phyloP scores from a whole-genome alignment of 805 yeast species.

The Ogataea pignaliae region DNA sequence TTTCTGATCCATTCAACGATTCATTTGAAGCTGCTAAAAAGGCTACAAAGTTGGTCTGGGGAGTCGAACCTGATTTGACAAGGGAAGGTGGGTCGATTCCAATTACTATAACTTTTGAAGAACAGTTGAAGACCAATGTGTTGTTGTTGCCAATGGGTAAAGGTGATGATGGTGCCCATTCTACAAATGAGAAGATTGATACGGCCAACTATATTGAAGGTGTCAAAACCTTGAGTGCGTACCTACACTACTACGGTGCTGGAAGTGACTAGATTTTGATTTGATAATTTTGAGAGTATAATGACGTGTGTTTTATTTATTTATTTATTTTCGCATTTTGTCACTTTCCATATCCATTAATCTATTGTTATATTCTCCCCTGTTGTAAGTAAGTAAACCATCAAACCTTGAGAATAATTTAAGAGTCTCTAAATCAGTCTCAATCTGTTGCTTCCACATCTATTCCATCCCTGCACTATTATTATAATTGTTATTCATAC shows the following conservation, averaged over 20 bases:
- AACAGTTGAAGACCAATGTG: constrained; percentile 79
- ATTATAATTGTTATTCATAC: no score
- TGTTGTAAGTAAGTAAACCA: no score
- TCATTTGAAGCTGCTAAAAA: constrained; percentile 89
- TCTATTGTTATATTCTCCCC: no score
- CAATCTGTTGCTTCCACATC: no score
- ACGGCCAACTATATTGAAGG: constrained; percentile 89
- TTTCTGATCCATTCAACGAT: constrained; percentile 87
- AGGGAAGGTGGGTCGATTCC: constrained; percentile 99
- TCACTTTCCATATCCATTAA: no score
- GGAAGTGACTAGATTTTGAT: constrained; percentile 6
- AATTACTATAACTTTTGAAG: constrained; percentile 89
- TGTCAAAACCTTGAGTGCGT: constrained; percentile 88
- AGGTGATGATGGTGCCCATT: constrained; percentile 99
- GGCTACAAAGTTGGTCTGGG: constrained; percentile 94
- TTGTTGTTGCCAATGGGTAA: constrained; percentile 94
- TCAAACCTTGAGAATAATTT: no score
- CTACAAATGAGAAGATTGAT: constrained; percentile 92
- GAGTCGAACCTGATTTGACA: constrained; percentile 91
- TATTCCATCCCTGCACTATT: no score
- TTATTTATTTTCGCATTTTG: no score
- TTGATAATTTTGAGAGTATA: no score
- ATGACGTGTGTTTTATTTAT: no score
- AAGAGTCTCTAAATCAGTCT: no score
- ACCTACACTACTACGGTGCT: constrained; percentile 73